Conservation (phyloP, 2,329 filamentous ascomycete species). For the Capronia epimyces region DNA sequence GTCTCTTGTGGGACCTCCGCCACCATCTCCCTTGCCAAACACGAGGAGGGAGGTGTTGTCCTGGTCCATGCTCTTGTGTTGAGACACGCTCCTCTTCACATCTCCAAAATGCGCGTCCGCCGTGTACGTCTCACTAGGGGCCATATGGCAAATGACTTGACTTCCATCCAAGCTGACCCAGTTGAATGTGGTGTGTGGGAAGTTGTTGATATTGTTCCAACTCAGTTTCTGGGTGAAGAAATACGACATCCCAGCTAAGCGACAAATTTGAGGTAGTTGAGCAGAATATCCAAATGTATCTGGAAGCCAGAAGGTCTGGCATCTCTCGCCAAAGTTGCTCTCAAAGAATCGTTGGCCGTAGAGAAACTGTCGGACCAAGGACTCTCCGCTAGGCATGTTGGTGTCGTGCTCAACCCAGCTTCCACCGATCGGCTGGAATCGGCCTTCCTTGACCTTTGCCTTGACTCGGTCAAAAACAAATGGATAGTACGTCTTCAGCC, state of each 20-base stretch:
- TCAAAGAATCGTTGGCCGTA: conserved; percentile 96
- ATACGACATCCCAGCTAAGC: conserved; percentile 87
- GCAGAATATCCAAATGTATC: conserved; percentile 97
- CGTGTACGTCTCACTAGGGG: conserved; percentile 91
- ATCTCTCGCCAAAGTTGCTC: conserved; percentile 81
- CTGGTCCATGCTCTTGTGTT: conserved; percentile 94
- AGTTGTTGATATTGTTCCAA: conserved; percentile 99
- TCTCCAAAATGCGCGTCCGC: conserved; percentile 92
- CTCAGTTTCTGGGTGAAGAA: conserved; percentile 98
- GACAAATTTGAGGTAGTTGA: conserved; percentile 88
- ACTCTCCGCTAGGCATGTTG: conserved; percentile 93
- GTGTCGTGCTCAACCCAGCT: conserved; percentile 99
- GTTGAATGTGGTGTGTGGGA: conserved; percentile 97
- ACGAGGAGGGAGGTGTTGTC: conserved; percentile 86
- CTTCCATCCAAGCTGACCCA: conserved; percentile 95
- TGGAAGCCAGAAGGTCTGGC: conserved; percentile 91
- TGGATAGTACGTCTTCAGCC: conserved; percentile 86
- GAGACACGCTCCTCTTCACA: conserved; percentile 77
- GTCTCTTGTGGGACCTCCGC: conserved; percentile 88
- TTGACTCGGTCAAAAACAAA: conserved; percentile 86
- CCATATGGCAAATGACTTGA: conserved; percentile 97
- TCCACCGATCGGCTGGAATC: conserved; percentile 90
- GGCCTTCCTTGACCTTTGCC: conserved; percentile 79
- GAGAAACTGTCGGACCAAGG: conserved; percentile 85
- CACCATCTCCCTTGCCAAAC: conserved; percentile 94